Percentiles rank a stretch among this genome's conserved stretches.
Evolutionary conservation across 2,329 filamentous ascomycete species (phyloP).

Genomic region (Mycosphaerella sp.): DNA sequence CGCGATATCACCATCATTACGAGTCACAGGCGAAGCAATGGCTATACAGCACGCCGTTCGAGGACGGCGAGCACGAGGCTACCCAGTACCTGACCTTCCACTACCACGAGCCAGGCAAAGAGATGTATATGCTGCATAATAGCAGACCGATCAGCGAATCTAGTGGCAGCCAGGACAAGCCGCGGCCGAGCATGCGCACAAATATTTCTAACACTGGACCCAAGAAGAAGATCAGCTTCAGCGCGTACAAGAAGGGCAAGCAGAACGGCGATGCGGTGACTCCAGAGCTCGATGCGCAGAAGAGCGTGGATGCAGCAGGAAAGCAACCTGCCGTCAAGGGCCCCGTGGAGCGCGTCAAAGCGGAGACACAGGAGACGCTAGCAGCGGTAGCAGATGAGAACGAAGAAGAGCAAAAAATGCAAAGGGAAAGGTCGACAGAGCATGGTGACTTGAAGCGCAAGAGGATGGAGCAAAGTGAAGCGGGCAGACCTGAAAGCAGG

Average conservation of each 20-base stretch:
- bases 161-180: slow-evolving; percentile 14
- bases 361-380: slow-evolving; percentile 30
- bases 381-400: slow-evolving; percentile 24
- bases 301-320: slow-evolving; percentile 16
- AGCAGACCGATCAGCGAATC: slow-evolving; percentile 28
- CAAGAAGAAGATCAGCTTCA: slow-evolving; percentile 58
- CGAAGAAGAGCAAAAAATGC: slow-evolving; percentile 12
- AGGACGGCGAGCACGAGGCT: slow-evolving; percentile 47
- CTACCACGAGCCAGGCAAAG: slow-evolving; percentile 48
- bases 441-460: slow-evolving; percentile 28
- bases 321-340: slow-evolving; percentile 31
- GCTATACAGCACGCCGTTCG: slow-evolving; percentile 48
- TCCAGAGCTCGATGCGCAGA: slow-evolving; percentile 18
- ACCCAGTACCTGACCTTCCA: slow-evolving; percentile 58
- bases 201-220: slow-evolving; percentile 38
- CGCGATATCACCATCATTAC: slow-evolving; percentile 39
- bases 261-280: slow-evolving; percentile 35
- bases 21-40: slow-evolving; percentile 36
- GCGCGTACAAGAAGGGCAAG: slow-evolving; percentile 54
- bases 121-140: slow-evolving; percentile 28
- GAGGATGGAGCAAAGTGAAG: slow-evolving; percentile 11
- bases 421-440: slow-evolving; percentile 13
- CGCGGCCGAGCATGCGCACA: slow-evolving; percentile 33
- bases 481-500: background rate
- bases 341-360: slow-evolving; percentile 30